Evolutionary conservation across 2,329 filamentous ascomycete species (phyloP), one percentile per base, ranked within the genome.

Genomic region (Microdochium bolleyi): DNA sequence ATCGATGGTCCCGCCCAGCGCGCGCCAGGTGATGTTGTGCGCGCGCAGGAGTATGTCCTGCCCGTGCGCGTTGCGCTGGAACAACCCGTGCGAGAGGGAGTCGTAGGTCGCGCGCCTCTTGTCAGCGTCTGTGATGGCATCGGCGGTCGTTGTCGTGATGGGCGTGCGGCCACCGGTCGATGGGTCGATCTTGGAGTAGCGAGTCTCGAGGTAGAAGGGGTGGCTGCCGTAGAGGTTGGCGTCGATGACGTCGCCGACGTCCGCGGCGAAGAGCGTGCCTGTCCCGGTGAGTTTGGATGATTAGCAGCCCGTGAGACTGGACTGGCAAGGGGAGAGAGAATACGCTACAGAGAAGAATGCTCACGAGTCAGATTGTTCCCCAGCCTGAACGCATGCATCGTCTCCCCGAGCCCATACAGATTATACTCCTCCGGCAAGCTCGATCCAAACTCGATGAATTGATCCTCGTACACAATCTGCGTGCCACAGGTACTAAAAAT

Each of bases 141-240:
- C n/a, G 41, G 41, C 10, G 1, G 78, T 74, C 13, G 81, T 73
- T 55, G 83, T 73, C 49, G 77, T 77, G 14, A 80, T 72, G 24
- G 85, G 79, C 1, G 70, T 74, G 49, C 79, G 70, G 30, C 71
- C 67, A 3, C 77, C 76, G 3, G 73, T 71, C 1, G 70, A 64
- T 1, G 66, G 55, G 49, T 78, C 71, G 11, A 77, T 70, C 56
- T 84, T 76, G 60, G 84, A 89, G 68, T 91, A 92, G 53, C 87
- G 78, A 1, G 87, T 92, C 57, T 92, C 89, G 3, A 92, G 72
- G 63, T 92, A 94, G 62, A 92, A 83, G 0, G 89, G 85, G 59
- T 94, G 89, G 41, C 75, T 78, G 7, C 89, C 88, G 60, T 94
- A 94, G 5, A 91, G 73, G 60, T 92, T 92, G 13, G 73, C 66